phyloP scores from a whole-genome alignment of 176 grass and related monocot genomes.

The Rhipidocladum racemiflorum region DNA sequence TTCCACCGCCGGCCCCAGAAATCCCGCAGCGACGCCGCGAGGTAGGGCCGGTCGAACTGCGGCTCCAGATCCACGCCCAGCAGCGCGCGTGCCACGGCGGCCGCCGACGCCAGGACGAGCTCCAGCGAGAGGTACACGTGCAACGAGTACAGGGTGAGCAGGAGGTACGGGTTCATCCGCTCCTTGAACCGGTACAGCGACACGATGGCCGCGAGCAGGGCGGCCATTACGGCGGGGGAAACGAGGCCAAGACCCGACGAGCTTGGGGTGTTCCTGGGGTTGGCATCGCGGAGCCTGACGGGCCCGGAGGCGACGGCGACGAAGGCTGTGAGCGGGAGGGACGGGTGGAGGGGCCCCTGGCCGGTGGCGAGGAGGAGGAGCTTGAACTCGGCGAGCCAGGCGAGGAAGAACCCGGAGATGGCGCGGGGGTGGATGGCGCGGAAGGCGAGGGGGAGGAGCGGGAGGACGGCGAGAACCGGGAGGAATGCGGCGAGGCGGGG shows the following conservation, averaged over 20 bases:
- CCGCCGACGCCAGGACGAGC: constrained; percentile 40
- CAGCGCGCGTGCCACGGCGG: constrained; percentile 25
- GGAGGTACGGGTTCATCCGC: constrained; percentile 17
- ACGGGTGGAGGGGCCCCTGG: constrained; percentile 44
- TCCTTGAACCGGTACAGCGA: constrained; percentile 37
- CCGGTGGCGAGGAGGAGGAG: constrained; percentile 55
- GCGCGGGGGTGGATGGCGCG: constrained; percentile 41
- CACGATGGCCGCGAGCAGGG: constrained; percentile 46
- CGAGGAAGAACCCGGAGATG: constrained; percentile 69
- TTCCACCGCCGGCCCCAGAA: constrained; percentile 85
- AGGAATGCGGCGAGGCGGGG: constrained; percentile 46
- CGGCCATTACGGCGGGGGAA: constrained; percentile 35
- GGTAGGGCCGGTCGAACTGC: constrained; percentile 67
- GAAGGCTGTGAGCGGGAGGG: constrained; percentile 48
- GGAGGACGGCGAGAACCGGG: constrained; percentile 45
- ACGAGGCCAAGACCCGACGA: background rate
- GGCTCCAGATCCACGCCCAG: constrained; percentile 51
- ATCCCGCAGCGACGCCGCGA: constrained; percentile 44
- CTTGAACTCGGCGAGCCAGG: constrained; percentile 58
- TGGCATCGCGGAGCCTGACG: constrained; percentile 13
- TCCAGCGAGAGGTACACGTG: constrained; percentile 63
- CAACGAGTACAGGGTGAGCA: constrained; percentile 42
- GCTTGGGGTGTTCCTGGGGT: background rate
- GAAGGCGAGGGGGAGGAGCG: constrained; percentile 52
- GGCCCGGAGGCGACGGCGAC: constrained; percentile 38